Percentiles rank a stretch among this genome's conserved stretches.
Evolutionary conservation across 495 filamentous ascomycete genomes (phyloP).

Genomic region (Aspergillus sclerotiicarbonarius): DNA sequence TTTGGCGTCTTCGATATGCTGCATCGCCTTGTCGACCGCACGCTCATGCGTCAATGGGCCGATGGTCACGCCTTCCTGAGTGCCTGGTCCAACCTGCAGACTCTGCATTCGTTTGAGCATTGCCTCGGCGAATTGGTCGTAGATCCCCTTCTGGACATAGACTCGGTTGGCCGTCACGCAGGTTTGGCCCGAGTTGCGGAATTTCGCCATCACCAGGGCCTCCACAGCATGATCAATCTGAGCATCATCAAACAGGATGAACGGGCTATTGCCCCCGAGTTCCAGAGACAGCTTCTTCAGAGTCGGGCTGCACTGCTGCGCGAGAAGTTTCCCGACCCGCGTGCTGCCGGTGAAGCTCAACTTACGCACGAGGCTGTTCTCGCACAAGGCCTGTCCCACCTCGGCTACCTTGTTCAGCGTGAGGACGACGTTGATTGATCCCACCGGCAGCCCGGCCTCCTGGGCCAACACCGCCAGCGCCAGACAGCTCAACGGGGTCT

Average conservation of each 20-base stretch:
- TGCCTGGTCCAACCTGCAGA: conserved; percentile 56
- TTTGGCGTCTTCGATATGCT: conserved; percentile 55
- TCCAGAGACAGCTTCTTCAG: conserved; percentile 65
- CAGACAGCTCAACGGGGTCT: conserved; percentile 57
- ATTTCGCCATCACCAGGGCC: conserved; percentile 50
- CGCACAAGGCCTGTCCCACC: conserved; percentile 56
- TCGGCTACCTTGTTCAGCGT: conserved; percentile 54
- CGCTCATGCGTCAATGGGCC: conserved; percentile 56
- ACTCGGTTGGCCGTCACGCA: conserved; percentile 63
- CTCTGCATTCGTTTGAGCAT: conserved; percentile 44
- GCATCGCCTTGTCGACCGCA: conserved; percentile 50
- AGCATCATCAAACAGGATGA: conserved; percentile 65
- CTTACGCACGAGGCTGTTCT: conserved; percentile 55
- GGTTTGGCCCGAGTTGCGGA: conserved; percentile 56
- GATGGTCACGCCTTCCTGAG: conserved; percentile 47
- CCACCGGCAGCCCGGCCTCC: conserved; percentile 58
- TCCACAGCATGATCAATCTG: conserved; percentile 53
- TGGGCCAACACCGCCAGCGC: conserved; percentile 56
- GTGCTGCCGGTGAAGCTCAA: conserved; percentile 65
- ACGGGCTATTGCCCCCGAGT: conserved; percentile 66
- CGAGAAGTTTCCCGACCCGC: conserved; percentile 50
- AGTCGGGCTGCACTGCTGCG: conserved; percentile 45
- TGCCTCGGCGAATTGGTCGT: conserved; percentile 41
- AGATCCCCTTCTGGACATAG: conserved; percentile 52
- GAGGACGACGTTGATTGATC: conserved; percentile 59